Base-by-base conservation (phyloP, 1,284 basidiomycete genomes). In the Leccinum variabile region DNA sequence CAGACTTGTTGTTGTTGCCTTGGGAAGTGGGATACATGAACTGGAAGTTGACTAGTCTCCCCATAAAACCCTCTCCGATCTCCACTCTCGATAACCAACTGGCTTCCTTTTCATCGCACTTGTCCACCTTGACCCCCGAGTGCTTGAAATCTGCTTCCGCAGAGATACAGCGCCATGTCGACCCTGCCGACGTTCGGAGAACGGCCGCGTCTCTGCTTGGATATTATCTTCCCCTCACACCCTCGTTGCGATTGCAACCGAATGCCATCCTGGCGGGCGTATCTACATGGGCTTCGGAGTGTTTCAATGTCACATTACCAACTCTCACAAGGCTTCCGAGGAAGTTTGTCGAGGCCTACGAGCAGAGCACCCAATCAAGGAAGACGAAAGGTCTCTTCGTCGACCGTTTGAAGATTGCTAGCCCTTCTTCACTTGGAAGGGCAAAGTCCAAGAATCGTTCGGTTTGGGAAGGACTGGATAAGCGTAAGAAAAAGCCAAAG, bases 1-100 rank as follows among this genome's bases (percentile, higher is more conserved):
- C 91, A 7, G 97, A 99, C 76, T 77, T 99, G 57, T 84, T 99
- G 22, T 81, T 98, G 25, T 79, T 92, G 10, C 90, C 92, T 11
- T 97, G 88, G 82, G 97, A 99, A 76, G 76, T 81, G 35, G 85
- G 83, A 10, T 98, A 92, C 76, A 25, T 25, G 22, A 25, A 25
- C 22, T 25, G 22, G 22, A 79, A 87, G 66, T 80, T 98, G 50
- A 79, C 81, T 10, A 81, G 87, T 52, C 82, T 97, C 44, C 91
- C 94, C 0, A 78, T 97, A 61, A 86, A 90, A 70, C 79, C 84
- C 13, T 70, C 91, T 33, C 78, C 84, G 8, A 61, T 64, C 39
- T 28, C 70, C 37, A 49, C 3, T 14, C 61, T 74, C 50, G 60
- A 67, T 53, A 30, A 3, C 33, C 60, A 66, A 37, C 55, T 73